Base-by-base conservation (phyloP, 140 eudicot species). In the Stevia rebaudiana region DNA sequence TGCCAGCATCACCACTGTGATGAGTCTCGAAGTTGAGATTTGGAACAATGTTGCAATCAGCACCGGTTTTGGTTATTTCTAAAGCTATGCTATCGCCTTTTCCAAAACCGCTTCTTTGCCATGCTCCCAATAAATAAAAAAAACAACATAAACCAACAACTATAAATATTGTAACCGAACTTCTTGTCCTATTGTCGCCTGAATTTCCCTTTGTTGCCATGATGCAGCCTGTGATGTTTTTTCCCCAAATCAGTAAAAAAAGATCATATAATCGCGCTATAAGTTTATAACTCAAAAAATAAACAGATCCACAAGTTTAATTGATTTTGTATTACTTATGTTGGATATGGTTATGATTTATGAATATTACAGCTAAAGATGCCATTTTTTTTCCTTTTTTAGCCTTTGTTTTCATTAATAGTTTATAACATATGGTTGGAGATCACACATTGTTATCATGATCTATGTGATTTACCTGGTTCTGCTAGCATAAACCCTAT, bases 41-140 rank as follows among this genome's bases (percentile, higher is more conserved):
- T 11, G 83, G 77, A 37, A 81, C 79, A 41, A 78, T 66, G 54
- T 68, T 72, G 82, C 87, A 81, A 41, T 81, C 83, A 2, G 78
- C 81, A 24, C 81, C 71, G 6, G 79, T 75, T 65, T 82, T 82
- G 13, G 87, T 78, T 55, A 82, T 75, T 52, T 82, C 79, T 56
- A 82, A 67, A 50, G 87, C 84, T 51, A 82, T 82, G 48, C 79
- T 74, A 54, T 82, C 84, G 11, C 87, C 87, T 67, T 82, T 82
- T 22, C 87, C 87, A 22, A 78, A 82, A 48, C 87, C 87, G 68
- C 84, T 78, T 24, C 84, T 82, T 16, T 82, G 87, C 87, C 87
- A 82, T 78, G 87, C 87, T 11, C 87, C 87, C 79, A 82, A 67
- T 61, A 82, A 42, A 61, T 78, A 82, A 61, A 82, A 82, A 76